Conservation (phyloP, 306 rosid genomes). For the Lathyrus tuberosus region DNA sequence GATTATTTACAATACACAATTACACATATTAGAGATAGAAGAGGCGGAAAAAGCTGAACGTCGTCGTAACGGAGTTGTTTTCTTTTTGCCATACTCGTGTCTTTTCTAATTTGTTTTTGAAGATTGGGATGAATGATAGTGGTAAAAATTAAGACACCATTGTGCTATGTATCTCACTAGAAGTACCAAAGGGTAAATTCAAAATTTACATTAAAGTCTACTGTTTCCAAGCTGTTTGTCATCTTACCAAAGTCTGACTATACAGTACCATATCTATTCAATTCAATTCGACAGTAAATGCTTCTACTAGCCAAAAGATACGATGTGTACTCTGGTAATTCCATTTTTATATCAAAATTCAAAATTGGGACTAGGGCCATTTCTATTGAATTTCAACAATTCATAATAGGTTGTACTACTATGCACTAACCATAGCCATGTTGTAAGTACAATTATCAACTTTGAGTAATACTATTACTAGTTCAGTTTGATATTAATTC, state of each 20-base stretch:
- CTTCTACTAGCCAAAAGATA: constrained; percentile 34
- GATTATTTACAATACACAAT: not conserved
- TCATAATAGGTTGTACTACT: too few species aligned
- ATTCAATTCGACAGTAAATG: constrained; percentile 12
- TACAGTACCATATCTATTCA: constrained; percentile 25
- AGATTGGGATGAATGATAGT: not conserved
- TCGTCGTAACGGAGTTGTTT: constrained; percentile 43
- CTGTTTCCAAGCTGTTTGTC: constrained; percentile 15
- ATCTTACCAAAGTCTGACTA: constrained; percentile 24
- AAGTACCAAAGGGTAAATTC: constrained; percentile 8
- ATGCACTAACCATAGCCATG: too few species aligned
- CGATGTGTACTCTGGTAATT: not conserved
- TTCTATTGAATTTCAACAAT: not conserved
- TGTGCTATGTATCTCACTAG: not conserved
- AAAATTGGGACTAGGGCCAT: constrained; percentile 5
- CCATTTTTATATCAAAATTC: constrained; percentile 16
- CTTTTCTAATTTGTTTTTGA: not conserved
- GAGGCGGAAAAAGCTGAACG: constrained; percentile 36
- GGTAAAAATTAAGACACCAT: not conserved
- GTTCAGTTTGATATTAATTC: too few species aligned
- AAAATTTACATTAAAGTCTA: not conserved
- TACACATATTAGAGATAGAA: not conserved
- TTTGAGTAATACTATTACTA: too few species aligned
- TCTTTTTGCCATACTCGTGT: not conserved
- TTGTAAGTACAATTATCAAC: too few species aligned